These are phyloP conservation scores for Amanita inopinata DNA, from an alignment of 768 basidiomycete species.

Conservation along the genomic window DNA sequence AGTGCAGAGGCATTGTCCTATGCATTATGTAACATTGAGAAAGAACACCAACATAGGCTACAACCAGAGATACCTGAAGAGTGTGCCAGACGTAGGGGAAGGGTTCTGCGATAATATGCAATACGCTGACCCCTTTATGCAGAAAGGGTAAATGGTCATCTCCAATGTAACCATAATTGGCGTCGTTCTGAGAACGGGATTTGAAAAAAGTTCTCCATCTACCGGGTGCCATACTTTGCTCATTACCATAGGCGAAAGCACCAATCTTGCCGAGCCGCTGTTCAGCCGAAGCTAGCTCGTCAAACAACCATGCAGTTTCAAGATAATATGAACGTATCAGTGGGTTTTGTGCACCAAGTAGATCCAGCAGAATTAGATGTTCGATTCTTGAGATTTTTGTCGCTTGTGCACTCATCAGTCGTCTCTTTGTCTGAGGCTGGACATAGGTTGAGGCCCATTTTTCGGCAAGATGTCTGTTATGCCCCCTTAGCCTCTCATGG, in stretches of 20 bases:
- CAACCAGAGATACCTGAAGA: slow-evolving; percentile 41
- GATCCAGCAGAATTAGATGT: slow-evolving; percentile 86
- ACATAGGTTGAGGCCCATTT: slow-evolving; percentile 72
- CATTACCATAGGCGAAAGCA: slow-evolving; percentile 41
- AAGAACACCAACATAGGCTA: background rate
- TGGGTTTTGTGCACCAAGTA: slow-evolving; percentile 75
- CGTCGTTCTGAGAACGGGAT: slow-evolving; percentile 29
- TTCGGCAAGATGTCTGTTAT: slow-evolving; percentile 71
- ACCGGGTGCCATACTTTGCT: slow-evolving; percentile 33
- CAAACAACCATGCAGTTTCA: slow-evolving; percentile 91
- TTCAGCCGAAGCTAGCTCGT: slow-evolving; percentile 67
- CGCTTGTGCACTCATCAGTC: slow-evolving; percentile 40
- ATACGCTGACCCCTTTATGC: slow-evolving; percentile 66
- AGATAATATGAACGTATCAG: slow-evolving; percentile 71
- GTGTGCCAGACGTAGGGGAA: slow-evolving; percentile 92
- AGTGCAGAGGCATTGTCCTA: slow-evolving; percentile 88
- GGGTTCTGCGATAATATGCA: slow-evolving; percentile 84
- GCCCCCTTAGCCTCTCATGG: background rate
- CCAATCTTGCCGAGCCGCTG: slow-evolving; percentile 55
- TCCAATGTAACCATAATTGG: slow-evolving; percentile 53
- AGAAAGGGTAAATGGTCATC: slow-evolving; percentile 96
- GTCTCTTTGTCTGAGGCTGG: slow-evolving; percentile 46
- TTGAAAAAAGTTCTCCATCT: slow-evolving; percentile 62
- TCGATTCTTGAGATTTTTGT: slow-evolving; percentile 76
- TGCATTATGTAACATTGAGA: slow-evolving; percentile 1